Conservation (phyloP, 108 stramenopile species). For the Pseudonitzschia pungens region DNA sequence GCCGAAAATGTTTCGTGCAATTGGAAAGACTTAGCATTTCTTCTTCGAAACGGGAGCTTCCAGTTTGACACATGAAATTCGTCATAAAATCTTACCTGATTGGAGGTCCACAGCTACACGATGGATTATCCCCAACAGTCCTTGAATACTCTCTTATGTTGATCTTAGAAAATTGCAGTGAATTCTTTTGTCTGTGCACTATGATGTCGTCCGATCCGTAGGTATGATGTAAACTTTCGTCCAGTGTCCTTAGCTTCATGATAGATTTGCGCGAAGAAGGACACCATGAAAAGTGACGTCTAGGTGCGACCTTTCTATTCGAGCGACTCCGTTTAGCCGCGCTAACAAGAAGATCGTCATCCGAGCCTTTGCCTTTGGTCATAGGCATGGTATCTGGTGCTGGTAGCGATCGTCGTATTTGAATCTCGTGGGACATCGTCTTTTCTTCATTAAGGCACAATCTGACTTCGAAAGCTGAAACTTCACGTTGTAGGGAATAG, state of each 20-base stretch:
- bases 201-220: slow-evolving; percentile 24
- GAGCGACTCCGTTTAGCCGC: neutral
- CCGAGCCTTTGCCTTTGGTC: neutral
- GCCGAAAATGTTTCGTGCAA: no score
- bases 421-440: no score
- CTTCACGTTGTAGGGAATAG: no score
- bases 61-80: no score
- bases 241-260: slow-evolving; percentile 45
- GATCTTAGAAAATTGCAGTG: slow-evolving; percentile 38
- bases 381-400: no score
- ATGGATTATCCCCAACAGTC: slow-evolving; percentile 60
- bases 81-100: slow-evolving; percentile 25
- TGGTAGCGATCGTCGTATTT: no score
- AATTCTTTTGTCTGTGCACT: neutral
- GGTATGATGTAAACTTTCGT: slow-evolving; percentile 48
- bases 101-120: slow-evolving; percentile 44
- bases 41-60: no score
- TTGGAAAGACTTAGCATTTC: no score
- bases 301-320: slow-evolving; percentile 7
- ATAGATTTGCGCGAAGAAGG: slow-evolving; percentile 26
- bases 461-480: no score
- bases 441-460: no score
- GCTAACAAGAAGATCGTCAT: neutral
- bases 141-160: slow-evolving; percentile 52
- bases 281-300: slow-evolving; percentile 28